Evolutionary conservation across 108 stramenopile genomes (phyloP), one percentile per base, ranked within the genome.

Genomic region (Seminavis robusta): DNA sequence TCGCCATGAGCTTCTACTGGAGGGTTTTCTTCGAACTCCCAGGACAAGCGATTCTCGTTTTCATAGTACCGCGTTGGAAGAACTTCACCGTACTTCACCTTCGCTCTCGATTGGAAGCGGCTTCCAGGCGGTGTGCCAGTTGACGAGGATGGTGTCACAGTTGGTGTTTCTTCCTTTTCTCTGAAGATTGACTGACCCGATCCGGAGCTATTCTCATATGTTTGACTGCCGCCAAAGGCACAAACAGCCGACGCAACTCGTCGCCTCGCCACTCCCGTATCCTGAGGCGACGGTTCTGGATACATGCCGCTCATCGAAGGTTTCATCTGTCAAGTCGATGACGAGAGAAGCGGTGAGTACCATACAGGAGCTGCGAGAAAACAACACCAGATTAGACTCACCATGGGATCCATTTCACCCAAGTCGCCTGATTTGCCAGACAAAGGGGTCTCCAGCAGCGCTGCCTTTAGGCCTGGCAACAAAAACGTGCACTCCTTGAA

Each of bases 11-110:
- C 30, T 24, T 62, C 76, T 15, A 92, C 77, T 6, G 90, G 90
- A 39, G 84, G 77, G 32, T 56, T 61, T 23, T 79, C 79, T 64
- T 86, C 79, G 45, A 90, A 81, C 16, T 90, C 89, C 89, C 89
- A 90, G 4, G 89, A 90, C 27, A 90, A 61, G 16, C 81, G 70
- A 59, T 70, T 76, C 25, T 86, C 83, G 64, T 87, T 80, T 63
- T 91, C 90, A 39, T 83, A 91, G 61, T 85, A 91, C 54, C 79
- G 80, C 30, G 70, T 54, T 23, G 76, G 71, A 31, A 83, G 37
- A 41, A 61, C 65, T 40, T 81, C 71, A 33, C 80, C 80, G 59
- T 87, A 91, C 47, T 67, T 77, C 28, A 25, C 28, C 45, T 47
- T 65, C 20, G 33, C 40, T 2, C 39, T 25, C 16, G 29, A 41